Base-by-base conservation (phyloP, 2,329 filamentous ascomycete species). In the Fusarium succisae region DNA sequence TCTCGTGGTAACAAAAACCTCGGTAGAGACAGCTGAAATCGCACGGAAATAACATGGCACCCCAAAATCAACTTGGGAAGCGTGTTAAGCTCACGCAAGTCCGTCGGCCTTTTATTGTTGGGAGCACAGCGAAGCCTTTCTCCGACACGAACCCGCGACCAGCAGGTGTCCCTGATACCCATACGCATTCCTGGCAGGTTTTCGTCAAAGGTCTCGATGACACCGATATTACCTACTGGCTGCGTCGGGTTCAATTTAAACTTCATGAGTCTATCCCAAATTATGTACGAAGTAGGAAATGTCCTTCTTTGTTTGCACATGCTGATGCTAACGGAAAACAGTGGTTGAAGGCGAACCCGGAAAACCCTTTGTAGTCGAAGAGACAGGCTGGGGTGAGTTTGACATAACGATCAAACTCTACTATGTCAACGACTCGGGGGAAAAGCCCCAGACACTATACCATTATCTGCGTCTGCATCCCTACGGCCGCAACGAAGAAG, bases 311-410 rank as follows among this genome's bases (percentile, higher is more conserved):
- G 24, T 28, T 38, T 51, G 32, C 41, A 43, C 39, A 38, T 37
- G 18, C 39, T 37, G 28, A 67, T 68, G 58, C 76, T 82, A 51
- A 78, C 37, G 43, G 20, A 26, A 43, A 59, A 62, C 53, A 89
- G 87, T 93, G 81, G 87, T 96, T 79, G 95, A 98, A 79, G 90
- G 90, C 69, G 90, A 93, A 57, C 83, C 85, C 1, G 86, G 87
- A n/a, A 88, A 89, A 71, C 79, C 95, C 17, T 99, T 98, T 79
- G 87, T 94, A 79, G 93, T 98, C 70, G 90, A 91, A 72, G 96
- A 98, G 83, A 98, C 96, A 0, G 96, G 96, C 55, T 99, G 97
- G 94, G 96, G 96, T 79, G 96, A 98, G 84, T 99, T 99, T 85
- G 94, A 96, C 82, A 97, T 99, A 79, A 94, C 95, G 72, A 93